phyloP scores from a whole-genome alignment of 1,139 yeast genomes.

The Groenewaldozyma auringiensis region DNA sequence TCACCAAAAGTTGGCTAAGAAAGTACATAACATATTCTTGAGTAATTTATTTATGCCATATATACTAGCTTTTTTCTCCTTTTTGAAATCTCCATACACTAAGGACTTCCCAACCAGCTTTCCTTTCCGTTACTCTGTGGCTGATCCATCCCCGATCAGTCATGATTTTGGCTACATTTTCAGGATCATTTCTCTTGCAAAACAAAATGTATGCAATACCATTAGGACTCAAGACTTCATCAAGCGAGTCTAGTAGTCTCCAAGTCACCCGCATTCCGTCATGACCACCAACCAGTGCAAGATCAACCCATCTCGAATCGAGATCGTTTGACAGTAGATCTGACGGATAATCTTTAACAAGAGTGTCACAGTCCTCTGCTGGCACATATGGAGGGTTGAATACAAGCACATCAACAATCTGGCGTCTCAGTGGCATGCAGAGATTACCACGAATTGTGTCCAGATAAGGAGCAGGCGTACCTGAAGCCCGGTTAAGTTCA shows the following conservation, averaged over 20 bases:
- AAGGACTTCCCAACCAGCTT: slow-evolving; percentile 96
- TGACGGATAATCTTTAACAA: neutral
- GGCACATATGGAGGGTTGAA: slow-evolving; percentile 98
- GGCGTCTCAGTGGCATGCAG: slow-evolving; percentile 43
- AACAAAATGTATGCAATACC: slow-evolving; percentile 81
- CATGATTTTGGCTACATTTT: slow-evolving; percentile 46
- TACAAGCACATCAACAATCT: slow-evolving; percentile 56
- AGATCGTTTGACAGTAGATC: neutral
- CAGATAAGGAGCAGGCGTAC: slow-evolving; percentile 34
- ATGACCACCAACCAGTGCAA: slow-evolving; percentile 81
- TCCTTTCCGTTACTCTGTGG: slow-evolving; percentile 47
- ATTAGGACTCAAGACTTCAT: slow-evolving; percentile 37
- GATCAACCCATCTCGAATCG: slow-evolving; percentile 56
- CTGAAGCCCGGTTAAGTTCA: slow-evolving; percentile 14
- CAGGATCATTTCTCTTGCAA: slow-evolving; percentile 83
- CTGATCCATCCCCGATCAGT: slow-evolving; percentile 47
- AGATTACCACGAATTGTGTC: slow-evolving; percentile 47
- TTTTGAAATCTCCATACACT: slow-evolving; percentile 40
- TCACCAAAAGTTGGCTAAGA: neutral
- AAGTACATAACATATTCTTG: neutral
- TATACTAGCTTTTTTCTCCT: neutral
- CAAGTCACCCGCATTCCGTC: slow-evolving; percentile 86
- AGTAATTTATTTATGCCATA: neutral
- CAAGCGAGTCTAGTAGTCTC: slow-evolving; percentile 48
- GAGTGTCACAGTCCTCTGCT: slow-evolving; percentile 34